These are phyloP conservation scores for Ganoderma lingzhi DNA, from an alignment of 1,284 basidiomycete species.

Conservation along the genomic window DNA sequence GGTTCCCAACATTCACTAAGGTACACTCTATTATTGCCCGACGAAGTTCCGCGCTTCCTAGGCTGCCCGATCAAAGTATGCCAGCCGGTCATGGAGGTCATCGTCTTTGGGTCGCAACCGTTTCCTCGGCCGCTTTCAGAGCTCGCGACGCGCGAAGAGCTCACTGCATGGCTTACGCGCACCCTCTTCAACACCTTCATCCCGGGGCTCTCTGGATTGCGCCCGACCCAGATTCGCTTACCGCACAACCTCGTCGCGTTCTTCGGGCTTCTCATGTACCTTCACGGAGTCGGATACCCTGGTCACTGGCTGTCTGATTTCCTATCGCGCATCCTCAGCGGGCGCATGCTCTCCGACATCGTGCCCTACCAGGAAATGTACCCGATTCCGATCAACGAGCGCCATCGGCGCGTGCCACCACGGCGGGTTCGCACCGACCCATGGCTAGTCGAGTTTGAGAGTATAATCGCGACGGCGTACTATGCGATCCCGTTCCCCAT, in stretches of 20 bases:
- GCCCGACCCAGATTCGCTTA: constrained; percentile 42
- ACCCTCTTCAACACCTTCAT: constrained; percentile 46
- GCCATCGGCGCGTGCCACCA: constrained; percentile 27
- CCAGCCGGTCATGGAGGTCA: constrained; percentile 30
- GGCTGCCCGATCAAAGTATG: constrained; percentile 35
- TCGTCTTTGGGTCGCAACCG: constrained; percentile 32
- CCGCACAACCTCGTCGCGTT: constrained; percentile 49
- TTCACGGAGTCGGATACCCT: constrained; percentile 46
- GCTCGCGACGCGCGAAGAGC: constrained; percentile 44
- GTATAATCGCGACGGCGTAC: constrained; percentile 39
- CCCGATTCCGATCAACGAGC: constrained; percentile 44
- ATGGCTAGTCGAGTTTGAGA: constrained; percentile 45
- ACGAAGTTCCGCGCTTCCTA: constrained; percentile 41
- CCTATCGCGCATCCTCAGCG: constrained; percentile 40
- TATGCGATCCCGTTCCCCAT: constrained; percentile 44
- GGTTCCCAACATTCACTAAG: constrained; percentile 25
- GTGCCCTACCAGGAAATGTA: constrained; percentile 37
- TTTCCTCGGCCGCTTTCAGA: constrained; percentile 38
- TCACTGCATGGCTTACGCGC: constrained; percentile 48
- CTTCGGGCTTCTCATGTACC: constrained; percentile 46
- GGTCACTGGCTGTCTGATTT: constrained; percentile 47
- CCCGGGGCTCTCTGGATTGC: constrained; percentile 39
- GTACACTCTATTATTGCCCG: constrained; percentile 41
- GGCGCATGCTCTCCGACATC: constrained; percentile 40
- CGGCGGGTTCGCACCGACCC: constrained; percentile 42